Evolutionary conservation across 2,329 filamentous ascomycete genomes (phyloP).

Genomic region (Calonectria crousiana): DNA sequence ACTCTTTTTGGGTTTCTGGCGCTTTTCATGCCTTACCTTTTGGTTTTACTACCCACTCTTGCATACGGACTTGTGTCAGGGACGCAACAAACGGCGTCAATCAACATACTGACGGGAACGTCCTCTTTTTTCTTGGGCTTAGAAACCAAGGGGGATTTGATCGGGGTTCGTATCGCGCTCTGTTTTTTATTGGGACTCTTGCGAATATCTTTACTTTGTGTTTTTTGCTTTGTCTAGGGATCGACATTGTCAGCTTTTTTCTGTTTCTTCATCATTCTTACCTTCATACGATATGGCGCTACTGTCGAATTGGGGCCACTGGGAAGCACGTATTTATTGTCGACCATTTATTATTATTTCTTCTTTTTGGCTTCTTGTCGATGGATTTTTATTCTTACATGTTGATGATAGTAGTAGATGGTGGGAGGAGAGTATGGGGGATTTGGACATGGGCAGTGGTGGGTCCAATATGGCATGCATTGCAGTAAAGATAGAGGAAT

Average conservation of each 20-base stretch:
- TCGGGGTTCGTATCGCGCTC: constrained; percentile 18
- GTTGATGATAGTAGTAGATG: constrained; percentile 30
- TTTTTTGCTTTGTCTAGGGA: constrained; percentile 27
- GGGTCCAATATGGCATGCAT: constrained; percentile 25
- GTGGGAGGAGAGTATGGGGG: constrained; percentile 22
- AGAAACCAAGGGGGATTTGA: constrained; percentile 15
- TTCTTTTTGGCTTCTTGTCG: constrained; percentile 27
- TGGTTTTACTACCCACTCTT: constrained; percentile 17
- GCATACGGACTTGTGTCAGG: constrained; percentile 18
- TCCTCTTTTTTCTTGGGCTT: constrained; percentile 17
- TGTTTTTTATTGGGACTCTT: neutral
- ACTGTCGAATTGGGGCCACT: constrained; percentile 37
- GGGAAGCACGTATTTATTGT: constrained; percentile 26
- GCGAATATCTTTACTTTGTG: constrained; percentile 24
- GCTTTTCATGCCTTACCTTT: constrained; percentile 18
- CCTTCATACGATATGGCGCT: constrained; percentile 45
- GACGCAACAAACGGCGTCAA: neutral
- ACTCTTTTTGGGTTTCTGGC: constrained; percentile 30
- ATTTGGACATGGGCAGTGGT: constrained; percentile 3
- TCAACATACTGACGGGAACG: neutral
- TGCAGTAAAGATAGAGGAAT: constrained; percentile 39
- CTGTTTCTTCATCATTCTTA: constrained; percentile 27
- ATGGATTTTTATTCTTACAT: constrained; percentile 17
- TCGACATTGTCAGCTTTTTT: constrained; percentile 31
- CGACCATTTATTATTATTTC: constrained; percentile 30